Base-by-base conservation (phyloP, 352 stramenopile genomes). In the Phytophthora tubulina region DNA sequence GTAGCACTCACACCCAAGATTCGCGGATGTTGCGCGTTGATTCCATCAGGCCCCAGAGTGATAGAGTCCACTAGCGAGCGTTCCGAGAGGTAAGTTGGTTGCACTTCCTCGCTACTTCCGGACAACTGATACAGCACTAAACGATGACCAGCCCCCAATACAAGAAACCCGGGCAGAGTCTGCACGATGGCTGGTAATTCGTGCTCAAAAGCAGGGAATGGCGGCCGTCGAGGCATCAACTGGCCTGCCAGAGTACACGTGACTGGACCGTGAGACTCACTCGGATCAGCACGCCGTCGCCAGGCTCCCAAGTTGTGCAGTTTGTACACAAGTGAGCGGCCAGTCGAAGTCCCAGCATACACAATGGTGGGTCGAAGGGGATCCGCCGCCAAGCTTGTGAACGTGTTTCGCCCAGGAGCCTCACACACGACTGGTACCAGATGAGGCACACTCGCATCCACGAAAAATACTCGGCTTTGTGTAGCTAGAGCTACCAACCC, bases 81-180 rank as follows among this genome's bases (percentile, higher is more conserved):
- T 44, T 78, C 73, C 4, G 65, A 67, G 13, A 78, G 56, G 53
- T 73, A 76, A 10, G 52, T 63, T 51, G 70, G 74, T 35, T 50
- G 62, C 6, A 57, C 10, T 5, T 63, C 46, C 7, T 78, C 70
- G 44, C 49, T 70, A 59, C 62, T 71, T 32, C 56, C 44, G 33
- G 57, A 48, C 39, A 81, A 63, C 70, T 81, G 61, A 46, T 73
- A 81, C 31, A 78, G 38, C 38, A 60, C 61, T 42, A 81, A 59
- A 50, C 38, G 56, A 11, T 38, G 44, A 21, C 41, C 65, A 27
- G 51, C 17, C n/a, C 44, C 61, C 21, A 81, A 35, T 0, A 81
- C 46, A 9, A 81, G 57, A 66, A 78, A 81, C 4, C 74, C 70
- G 2, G 64, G 65, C 46, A 81, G 10, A 4, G 72, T 73, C 31